These are phyloP conservation scores for Manihot esculenta DNA, from an alignment of 441 rosid genomes.

Conservation along the genomic window DNA sequence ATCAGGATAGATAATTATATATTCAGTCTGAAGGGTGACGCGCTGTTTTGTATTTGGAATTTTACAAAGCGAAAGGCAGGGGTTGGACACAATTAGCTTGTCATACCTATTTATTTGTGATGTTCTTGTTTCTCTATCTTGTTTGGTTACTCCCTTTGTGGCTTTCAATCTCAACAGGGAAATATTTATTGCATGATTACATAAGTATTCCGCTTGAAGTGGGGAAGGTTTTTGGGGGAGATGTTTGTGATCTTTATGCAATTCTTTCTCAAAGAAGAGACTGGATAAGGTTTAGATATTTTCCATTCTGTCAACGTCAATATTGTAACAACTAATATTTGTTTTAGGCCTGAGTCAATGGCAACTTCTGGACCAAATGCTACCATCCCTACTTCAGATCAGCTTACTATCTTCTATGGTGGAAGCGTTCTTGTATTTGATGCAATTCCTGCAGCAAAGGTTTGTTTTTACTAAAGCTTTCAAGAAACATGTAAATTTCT, in stretches of 20 bases:
- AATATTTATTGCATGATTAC: neutral
- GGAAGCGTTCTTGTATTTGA: slow-evolving; percentile 76
- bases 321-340: slow-evolving; percentile 8
- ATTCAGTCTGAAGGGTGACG: neutral
- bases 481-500: slow-evolving; percentile 1
- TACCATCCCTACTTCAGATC: slow-evolving; percentile 37
- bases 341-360: slow-evolving; percentile 34
- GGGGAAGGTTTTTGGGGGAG: no score
- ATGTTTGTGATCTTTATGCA: neutral
- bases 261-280: neutral
- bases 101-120: no score
- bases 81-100: neutral
- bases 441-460: slow-evolving; percentile 72
- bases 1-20: neutral
- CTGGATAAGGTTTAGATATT: neutral
- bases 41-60: neutral
- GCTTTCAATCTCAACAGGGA: neutral
- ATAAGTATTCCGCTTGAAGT: neutral
- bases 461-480: slow-evolving; percentile 20
- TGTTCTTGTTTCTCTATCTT: slow-evolving; percentile 1
- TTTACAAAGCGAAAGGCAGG: neutral
- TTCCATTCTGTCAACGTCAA: neutral
- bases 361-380: slow-evolving; percentile 37
- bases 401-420: slow-evolving; percentile 80
- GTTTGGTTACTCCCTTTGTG: neutral